phyloP scores from a whole-genome alignment of 345 rosid species.

The Chamaenerion angustifolium region DNA sequence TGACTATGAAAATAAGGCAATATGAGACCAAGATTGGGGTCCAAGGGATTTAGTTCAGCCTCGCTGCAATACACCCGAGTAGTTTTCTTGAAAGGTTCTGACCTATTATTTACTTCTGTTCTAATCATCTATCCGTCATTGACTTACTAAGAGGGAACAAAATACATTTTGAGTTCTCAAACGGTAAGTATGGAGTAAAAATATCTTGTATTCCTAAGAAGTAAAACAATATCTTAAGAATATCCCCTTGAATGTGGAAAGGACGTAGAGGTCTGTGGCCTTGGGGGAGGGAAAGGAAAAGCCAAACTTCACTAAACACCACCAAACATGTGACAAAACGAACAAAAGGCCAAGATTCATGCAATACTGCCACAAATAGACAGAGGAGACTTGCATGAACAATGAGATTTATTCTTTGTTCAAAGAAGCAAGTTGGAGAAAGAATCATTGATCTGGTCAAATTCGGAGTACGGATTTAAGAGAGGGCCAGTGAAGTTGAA shows the following conservation, averaged over 20 bases:
- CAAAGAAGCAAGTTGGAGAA: too few relatives aligned
- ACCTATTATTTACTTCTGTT: too few relatives aligned
- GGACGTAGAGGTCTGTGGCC: constrained; percentile 4
- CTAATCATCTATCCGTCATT: not conserved
- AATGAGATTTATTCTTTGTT: constrained; percentile 16
- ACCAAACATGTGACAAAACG: constrained; percentile 11
- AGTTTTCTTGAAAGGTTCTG: too few relatives aligned
- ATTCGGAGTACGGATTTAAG: too few relatives aligned
- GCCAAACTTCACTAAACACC: constrained; percentile 4
- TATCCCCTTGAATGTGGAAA: not conserved
- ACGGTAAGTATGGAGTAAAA: not conserved
- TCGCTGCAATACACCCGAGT: too few relatives aligned
- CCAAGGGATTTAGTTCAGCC: too few relatives aligned
- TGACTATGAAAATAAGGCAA: too few relatives aligned
- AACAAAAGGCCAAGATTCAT: constrained; percentile 9
- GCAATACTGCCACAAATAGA: constrained; percentile 13
- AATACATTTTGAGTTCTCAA: not conserved
- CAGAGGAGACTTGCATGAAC: constrained; percentile 17
- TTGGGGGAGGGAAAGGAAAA: constrained; percentile 5
- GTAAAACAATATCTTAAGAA: constrained; percentile 10
- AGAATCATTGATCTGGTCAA: not conserved
- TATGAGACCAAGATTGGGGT: too few relatives aligned
- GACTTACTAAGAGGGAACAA: not conserved
- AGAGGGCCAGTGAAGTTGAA: not conserved
- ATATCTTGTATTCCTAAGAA: not conserved